Percentiles rank a stretch among this genome's conserved stretches.
Evolutionary conservation across 2,329 filamentous ascomycete genomes (phyloP).

Genomic region (Blastomyces silverae): DNA sequence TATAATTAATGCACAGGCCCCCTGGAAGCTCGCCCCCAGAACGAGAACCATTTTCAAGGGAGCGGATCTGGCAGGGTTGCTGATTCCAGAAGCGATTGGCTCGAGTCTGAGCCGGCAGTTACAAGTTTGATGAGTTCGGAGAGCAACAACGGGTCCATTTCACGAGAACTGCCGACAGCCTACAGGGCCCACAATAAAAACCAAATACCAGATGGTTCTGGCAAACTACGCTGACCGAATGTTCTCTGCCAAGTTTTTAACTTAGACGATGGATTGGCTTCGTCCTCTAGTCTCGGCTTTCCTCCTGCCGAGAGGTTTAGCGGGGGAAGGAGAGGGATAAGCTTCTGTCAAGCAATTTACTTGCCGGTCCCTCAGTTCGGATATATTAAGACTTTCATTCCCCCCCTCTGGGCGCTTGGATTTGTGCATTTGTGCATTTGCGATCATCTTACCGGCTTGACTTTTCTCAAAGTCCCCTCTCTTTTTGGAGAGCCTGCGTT

Average conservation of each 20-base stretch:
- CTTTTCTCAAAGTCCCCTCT: neutral
- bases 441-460: neutral
- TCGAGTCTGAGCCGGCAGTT: too few species aligned
- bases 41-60: neutral
- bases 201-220: neutral
- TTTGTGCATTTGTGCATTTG: neutral
- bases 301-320: constrained; percentile 1
- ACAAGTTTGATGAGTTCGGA: too few species aligned
- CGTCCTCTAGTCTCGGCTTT: neutral
- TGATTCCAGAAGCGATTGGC: neutral
- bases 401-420: neutral
- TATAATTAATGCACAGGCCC: neutral
- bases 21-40: neutral
- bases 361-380: neutral
- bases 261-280: neutral
- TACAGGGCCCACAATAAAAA: neutral
- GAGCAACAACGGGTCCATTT: too few species aligned
- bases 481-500: neutral
- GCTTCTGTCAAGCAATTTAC: constrained; percentile 11
- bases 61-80: neutral
- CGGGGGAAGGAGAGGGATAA: neutral
- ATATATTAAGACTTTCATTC: neutral
- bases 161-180: neutral
- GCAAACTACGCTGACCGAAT: too few species aligned
- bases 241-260: neutral